These are phyloP conservation scores for Boletus subcaerulescens DNA, from an alignment of 768 basidiomycete species.

Conservation along the genomic window DNA sequence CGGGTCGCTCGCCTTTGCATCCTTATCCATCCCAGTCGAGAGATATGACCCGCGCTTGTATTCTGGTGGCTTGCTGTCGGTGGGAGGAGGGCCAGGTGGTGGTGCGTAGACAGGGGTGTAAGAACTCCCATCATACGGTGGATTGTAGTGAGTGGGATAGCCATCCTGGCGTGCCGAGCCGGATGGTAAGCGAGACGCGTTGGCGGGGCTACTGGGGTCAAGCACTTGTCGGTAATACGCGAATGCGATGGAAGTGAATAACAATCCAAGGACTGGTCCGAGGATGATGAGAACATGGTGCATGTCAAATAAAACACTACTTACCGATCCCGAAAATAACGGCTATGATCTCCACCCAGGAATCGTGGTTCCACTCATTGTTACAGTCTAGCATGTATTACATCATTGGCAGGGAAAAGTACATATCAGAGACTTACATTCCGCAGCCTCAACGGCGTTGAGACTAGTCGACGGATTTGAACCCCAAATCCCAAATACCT, in stretches of 20 bases:
- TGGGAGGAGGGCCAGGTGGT: slow-evolving; percentile 49
- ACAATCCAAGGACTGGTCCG: slow-evolving; percentile 47
- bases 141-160: slow-evolving; percentile 54
- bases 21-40: slow-evolving; percentile 25
- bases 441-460: slow-evolving; percentile 37
- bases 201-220: slow-evolving; percentile 60
- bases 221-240: slow-evolving; percentile 72
- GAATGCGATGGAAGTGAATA: slow-evolving; percentile 68
- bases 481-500: slow-evolving; percentile 57
- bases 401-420: neutral
- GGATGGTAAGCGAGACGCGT: slow-evolving; percentile 44
- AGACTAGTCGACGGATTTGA: slow-evolving; percentile 35
- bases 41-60: slow-evolving; percentile 41
- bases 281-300: neutral
- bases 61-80: slow-evolving; percentile 47
- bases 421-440: slow-evolving; percentile 39
- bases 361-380: slow-evolving; percentile 56
- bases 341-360: slow-evolving; percentile 65
- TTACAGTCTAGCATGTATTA: slow-evolving; percentile 54
- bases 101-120: slow-evolving; percentile 42
- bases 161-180: slow-evolving; percentile 36
- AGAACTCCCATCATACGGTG: slow-evolving; percentile 44
- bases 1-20: slow-evolving; percentile 47
- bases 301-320: slow-evolving; percentile 17
- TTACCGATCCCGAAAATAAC: slow-evolving; percentile 59